These are phyloP conservation scores for Bonia amplexicaulis DNA, from an alignment of 176 grass and related monocot species.

Conservation along the genomic window DNA sequence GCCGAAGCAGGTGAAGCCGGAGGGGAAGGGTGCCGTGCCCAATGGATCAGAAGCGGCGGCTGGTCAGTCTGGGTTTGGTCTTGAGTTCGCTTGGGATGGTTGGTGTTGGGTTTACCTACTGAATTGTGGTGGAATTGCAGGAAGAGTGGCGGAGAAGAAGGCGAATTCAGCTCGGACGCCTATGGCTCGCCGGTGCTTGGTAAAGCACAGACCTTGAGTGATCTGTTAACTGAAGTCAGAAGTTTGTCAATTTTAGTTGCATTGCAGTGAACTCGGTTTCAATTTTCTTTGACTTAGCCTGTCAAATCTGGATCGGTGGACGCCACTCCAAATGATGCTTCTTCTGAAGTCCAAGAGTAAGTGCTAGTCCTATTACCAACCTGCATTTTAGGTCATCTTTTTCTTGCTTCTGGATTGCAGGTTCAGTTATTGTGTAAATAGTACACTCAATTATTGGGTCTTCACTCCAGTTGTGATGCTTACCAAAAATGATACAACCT, in stretches of 20 bases:
- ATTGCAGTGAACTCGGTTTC: conserved; percentile 21
- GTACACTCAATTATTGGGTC: not conserved
- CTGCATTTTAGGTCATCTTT: not conserved
- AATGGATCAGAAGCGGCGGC: conserved; percentile 37
- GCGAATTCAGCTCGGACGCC: conserved; percentile 10
- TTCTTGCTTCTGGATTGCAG: not conserved
- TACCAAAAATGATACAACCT: not conserved
- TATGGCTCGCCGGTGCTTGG: conserved; percentile 39
- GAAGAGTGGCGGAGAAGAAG: conserved; percentile 35
- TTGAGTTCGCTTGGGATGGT: not conserved
- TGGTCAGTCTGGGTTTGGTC: conserved; percentile 6
- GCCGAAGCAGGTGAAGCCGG: conserved; percentile 45
- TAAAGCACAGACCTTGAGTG: conserved; percentile 18
- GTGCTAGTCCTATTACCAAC: conserved; percentile 23
- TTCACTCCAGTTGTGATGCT: not conserved
- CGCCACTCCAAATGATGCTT: conserved; percentile 38
- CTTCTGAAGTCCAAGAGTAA: conserved; percentile 53
- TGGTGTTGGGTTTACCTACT: conserved; percentile 13
- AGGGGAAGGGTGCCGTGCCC: conserved; percentile 25
- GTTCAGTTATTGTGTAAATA: not conserved
- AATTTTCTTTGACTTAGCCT: conserved; percentile 31
- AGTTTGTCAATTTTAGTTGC: conserved; percentile 14
- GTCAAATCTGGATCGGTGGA: conserved; percentile 63
- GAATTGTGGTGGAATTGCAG: conserved; percentile 35
- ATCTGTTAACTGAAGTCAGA: conserved; percentile 3